These are phyloP conservation scores for Neofusicoccum laricinum DNA, from an alignment of 2,329 filamentous ascomycete species.

Conservation along the genomic window DNA sequence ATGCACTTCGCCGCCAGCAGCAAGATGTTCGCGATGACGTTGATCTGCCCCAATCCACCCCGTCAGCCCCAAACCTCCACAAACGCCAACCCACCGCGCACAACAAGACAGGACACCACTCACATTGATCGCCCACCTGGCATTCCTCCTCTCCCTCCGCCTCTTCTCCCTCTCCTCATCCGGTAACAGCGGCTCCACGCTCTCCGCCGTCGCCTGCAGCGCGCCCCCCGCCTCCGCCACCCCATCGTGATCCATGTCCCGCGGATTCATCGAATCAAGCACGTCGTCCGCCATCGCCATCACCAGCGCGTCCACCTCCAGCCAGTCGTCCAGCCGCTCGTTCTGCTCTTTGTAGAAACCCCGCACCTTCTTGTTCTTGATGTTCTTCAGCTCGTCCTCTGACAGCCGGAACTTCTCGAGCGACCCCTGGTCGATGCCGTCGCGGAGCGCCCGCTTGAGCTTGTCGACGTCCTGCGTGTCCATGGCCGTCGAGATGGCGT, in stretches of 20 bases:
- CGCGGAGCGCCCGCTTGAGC: conserved; percentile 49
- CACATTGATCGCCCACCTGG: conserved; percentile 57
- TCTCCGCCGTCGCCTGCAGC: conserved; percentile 48
- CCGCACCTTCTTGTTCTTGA: conserved; percentile 53
- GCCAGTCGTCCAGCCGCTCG: conserved; percentile 54
- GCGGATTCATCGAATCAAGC: conserved; percentile 58
- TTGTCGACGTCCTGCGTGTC: conserved; percentile 44
- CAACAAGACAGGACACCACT: conserved; percentile 12
- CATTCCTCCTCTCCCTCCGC: conserved; percentile 45
- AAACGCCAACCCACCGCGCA: neutral
- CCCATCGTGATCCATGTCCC: conserved; percentile 55
- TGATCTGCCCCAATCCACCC: conserved; percentile 42
- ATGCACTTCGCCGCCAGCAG: conserved; percentile 56
- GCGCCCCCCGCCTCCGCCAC: conserved; percentile 50
- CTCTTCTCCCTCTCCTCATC: conserved; percentile 53
- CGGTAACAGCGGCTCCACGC: conserved; percentile 55
- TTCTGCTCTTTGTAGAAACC: conserved; percentile 57
- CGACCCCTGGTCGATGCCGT: conserved; percentile 43
- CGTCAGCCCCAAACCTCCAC: neutral
- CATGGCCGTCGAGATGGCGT: conserved; percentile 47
- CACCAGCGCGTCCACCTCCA: conserved; percentile 58
- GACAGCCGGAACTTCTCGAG: conserved; percentile 46
- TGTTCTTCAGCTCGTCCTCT: conserved; percentile 43
- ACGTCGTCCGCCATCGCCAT: conserved; percentile 53
- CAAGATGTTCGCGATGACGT: conserved; percentile 59